These are phyloP conservation scores for Corylus heterophylla DNA, from an alignment of 306 rosid species.

Conservation along the genomic window DNA sequence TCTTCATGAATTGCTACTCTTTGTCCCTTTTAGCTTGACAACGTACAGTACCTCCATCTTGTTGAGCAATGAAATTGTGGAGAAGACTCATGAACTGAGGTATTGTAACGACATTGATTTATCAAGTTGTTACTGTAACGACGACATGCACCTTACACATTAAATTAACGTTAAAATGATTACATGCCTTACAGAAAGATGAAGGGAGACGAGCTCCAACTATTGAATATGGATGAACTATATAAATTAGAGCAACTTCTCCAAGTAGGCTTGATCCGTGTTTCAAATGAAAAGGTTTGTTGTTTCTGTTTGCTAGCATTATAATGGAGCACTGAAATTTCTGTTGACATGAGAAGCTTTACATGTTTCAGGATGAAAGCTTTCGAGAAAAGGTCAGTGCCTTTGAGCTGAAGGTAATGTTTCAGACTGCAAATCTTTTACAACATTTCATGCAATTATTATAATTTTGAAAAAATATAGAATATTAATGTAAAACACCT, in stretches of 20 bases:
- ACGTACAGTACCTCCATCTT: not conserved
- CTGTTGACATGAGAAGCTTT: not conserved
- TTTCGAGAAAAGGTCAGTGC: constrained; percentile 10
- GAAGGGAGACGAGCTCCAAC: constrained; percentile 40
- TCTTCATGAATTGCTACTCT: no score
- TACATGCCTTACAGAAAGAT: constrained; percentile 17
- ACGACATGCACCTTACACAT: not conserved
- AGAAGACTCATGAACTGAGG: constrained; percentile 37
- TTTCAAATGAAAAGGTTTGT: constrained; percentile 23
- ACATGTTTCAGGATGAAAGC: constrained; percentile 28
- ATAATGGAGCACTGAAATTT: not conserved
- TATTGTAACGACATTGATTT: not conserved
- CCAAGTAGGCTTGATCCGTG: constrained; percentile 22
- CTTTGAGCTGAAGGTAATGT: constrained; percentile 34
- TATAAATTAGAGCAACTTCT: constrained; percentile 23
- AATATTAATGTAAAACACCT: not conserved
- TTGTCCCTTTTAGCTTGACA: constrained; percentile 20
- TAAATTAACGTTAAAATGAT: not conserved
- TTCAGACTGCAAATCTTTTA: not conserved
- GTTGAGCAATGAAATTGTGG: constrained; percentile 26
- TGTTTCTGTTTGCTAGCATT: no score
- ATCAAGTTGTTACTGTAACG: not conserved
- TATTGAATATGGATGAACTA: constrained; percentile 27
- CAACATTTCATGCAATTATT: not conserved
- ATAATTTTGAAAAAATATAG: not conserved